Base-by-base conservation (phyloP, 2,329 filamentous ascomycete genomes). In the Pezicula radicicola region DNA sequence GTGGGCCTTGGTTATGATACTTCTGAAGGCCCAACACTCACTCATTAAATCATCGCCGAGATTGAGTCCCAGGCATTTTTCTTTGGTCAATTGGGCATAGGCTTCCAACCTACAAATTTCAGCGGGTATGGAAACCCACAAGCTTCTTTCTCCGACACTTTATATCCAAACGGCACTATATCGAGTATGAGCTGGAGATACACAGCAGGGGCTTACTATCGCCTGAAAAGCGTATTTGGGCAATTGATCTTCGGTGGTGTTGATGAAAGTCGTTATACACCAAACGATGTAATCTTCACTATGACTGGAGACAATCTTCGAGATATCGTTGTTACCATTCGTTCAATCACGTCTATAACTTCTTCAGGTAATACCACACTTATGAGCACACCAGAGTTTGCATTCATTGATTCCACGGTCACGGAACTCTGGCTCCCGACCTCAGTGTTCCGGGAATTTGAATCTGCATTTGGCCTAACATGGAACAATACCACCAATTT, bases 101-200 rank as follows among this genome's bases (percentile, higher is more conserved):
- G 70, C 42, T 67, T 61, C 40, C 71, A 73, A 51, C 71, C 71
- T 6, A 57, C 69, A 6, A 73, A 73, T 58, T 70, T 69, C 51
- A 67, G 54, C 18, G 58, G 61, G 7, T 50, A 72, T 28, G 68
- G 67, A 2, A 69, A 71, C 53, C 61, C 57, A 30, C 65, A 69
- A 19, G 52, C 66, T 18, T 67, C 68, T 5, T 70, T 71, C 42
- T 51, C 72, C 9, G 66, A 65, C 16, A 67, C 69, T 0, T 58
- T 73, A 3, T 71, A 68, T 50, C 62, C 68, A 6, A 60, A 70
- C 30, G 60, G 63, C 0, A 52, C 59, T 12, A 72, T 72, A 21
- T 68, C 70, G 7, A 71, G 69, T 49, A 55, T 69, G 45, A 72
- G 69, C 52, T 73, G 70, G 70, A 71, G 69, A 50, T 72, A 73